Percentiles rank a stretch among this genome's conserved stretches.
Conservation (phyloP, 1,284 basidiomycete species). For the Puccinia coronata region DNA sequence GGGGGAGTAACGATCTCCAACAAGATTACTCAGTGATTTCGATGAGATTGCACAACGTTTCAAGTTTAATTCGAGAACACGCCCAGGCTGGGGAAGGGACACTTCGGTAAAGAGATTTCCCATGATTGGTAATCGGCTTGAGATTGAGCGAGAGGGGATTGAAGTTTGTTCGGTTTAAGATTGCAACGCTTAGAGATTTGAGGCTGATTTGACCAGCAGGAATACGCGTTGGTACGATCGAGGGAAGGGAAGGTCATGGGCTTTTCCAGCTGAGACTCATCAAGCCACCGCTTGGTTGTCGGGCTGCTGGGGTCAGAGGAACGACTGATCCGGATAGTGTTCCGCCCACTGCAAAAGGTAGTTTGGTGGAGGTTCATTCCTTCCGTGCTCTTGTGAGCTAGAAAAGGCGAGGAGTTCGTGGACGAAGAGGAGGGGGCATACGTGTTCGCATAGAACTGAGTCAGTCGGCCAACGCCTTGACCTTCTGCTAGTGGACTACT, state of each 20-base stretch:
- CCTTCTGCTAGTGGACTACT: conserved; percentile 45
- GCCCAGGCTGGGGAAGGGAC: conserved; percentile 17
- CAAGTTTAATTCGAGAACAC: background rate
- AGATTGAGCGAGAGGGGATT: background rate
- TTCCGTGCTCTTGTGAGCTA: background rate
- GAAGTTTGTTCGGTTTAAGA: too few species aligned
- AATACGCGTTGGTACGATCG: background rate
- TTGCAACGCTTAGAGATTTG: conserved; percentile 18
- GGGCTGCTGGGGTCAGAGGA: background rate
- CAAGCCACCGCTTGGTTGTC: background rate
- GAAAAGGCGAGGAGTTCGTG: background rate
- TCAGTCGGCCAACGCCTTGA: conserved; percentile 30
- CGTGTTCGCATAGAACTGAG: conserved; percentile 17
- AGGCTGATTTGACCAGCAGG: conserved; percentile 22
- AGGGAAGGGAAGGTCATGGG: background rate
- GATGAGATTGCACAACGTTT: background rate
- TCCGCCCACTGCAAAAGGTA: background rate
- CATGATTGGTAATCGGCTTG: conserved; percentile 37
- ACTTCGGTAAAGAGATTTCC: conserved; percentile 47
- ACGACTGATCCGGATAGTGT: conserved; percentile 18
- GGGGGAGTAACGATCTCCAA: background rate
- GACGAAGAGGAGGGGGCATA: background rate
- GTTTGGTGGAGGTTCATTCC: background rate
- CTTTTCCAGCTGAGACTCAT: background rate
- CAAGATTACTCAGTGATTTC: background rate